Evolutionary conservation across 495 filamentous ascomycete species (phyloP).

Genomic region (Sordaria brevicollis): DNA sequence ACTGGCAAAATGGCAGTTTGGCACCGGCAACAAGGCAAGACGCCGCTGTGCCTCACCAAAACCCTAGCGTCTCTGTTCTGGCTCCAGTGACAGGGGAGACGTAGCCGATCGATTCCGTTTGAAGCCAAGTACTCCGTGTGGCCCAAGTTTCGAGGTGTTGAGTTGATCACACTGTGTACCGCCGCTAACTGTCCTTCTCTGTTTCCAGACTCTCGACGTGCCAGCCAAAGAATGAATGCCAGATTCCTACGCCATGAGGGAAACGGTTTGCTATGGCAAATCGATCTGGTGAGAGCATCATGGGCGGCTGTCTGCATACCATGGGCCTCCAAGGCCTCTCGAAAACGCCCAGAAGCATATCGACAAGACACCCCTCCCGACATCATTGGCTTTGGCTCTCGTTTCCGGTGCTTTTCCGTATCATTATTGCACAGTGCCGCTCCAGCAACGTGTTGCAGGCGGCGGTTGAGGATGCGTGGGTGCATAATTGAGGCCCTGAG

Average conservation of each 20-base stretch:
- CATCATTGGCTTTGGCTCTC: not conserved
- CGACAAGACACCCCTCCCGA: not conserved
- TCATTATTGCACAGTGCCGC: not conserved
- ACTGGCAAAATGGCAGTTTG: not conserved
- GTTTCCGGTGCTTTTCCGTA: not conserved
- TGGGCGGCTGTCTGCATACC: not conserved
- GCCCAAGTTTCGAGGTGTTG: not conserved
- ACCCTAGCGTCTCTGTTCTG: not conserved
- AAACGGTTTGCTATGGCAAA: not conserved
- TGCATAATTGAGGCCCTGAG: slow-evolving; percentile 20
- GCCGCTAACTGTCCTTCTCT: not conserved
- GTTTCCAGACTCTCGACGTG: not conserved
- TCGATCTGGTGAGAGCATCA: not conserved
- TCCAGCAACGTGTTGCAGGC: not conserved
- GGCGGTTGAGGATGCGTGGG: slow-evolving; percentile 20
- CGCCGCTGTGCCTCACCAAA: not conserved
- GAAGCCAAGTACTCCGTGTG: not conserved
- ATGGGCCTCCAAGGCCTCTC: not conserved
- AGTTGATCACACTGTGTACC: not conserved
- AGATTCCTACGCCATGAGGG: not conserved
- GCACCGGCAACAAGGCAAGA: not conserved
- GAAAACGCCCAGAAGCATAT: not conserved
- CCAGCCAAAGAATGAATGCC: not conserved
- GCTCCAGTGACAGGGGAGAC: not conserved
- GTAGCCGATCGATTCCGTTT: not conserved